Base-by-base conservation (phyloP, 148 eudicot genomes). In the Spergularia bocconei region DNA sequence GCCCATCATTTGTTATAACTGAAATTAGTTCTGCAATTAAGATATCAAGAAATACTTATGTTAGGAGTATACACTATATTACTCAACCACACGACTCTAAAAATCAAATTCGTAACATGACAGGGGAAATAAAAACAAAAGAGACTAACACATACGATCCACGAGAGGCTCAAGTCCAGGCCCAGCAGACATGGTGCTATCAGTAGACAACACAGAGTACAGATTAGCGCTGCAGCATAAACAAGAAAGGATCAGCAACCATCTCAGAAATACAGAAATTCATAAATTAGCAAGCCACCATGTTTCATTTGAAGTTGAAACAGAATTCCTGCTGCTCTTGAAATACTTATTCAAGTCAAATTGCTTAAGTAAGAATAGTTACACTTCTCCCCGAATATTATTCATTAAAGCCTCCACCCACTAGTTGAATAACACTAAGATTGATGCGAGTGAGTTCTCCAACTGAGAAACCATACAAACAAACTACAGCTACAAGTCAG, bases 1-100 rank as follows among this genome's bases (percentile, higher is more conserved):
- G 93, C 19, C 98, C 97, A 74, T 91, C 97, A 88, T 94, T 94
- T 62, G 98, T 94, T 55, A 94, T 90, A 17, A 94, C 81, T 61
- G 97, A 94, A 76, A 94, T 90, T 77, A 81, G 74, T 82, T 94
- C 98, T 94, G 81, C 80, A 88, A 59, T 74, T 54, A 53, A 58
- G 19, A 70, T 41, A 70, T 5, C 10, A 70, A 0, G 20, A 69
- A 8, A 79, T 62, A 36, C 63, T 3, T 38, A 16, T 19, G 25
- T 68, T 15, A 44, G 48, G 8, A 44, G 48, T 44, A 33, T 19
- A 29, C 58, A 58, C 21, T 14, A 44, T 23, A 57, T 71, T 33
- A 39, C 33, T 0, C 15, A 36, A n/a, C 20, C 20, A 39, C 36
- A 54, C 7, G 38, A 72, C 47, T 33, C 19, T 14, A 17, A 13